Percentiles rank a stretch among this genome's conserved stretches.
These are phyloP conservation scores for Auricularia sp. DNA, from an alignment of 768 basidiomycete species.

Conservation along the genomic window DNA sequence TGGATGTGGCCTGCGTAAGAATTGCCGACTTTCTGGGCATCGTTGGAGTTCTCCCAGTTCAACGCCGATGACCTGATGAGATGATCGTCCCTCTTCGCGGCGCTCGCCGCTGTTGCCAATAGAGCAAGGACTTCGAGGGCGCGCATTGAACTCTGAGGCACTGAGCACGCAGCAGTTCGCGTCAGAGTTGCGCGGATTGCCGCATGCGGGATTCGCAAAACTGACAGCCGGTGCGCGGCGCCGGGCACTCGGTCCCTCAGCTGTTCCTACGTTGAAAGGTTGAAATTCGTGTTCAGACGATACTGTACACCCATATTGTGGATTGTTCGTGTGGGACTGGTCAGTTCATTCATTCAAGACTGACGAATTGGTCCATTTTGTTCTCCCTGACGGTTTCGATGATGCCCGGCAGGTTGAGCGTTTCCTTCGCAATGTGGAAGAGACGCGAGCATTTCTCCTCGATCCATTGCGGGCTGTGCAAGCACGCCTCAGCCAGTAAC, in stretches of 20 bases:
- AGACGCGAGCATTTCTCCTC: slow-evolving; percentile 6
- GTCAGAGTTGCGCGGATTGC: too few species aligned
- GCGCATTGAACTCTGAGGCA: too few species aligned
- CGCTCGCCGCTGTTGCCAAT: too few species aligned
- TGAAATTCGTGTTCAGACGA: too few species aligned
- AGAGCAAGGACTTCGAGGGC: too few species aligned
- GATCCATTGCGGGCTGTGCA: slow-evolving; percentile 2
- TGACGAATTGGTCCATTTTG: neutral
- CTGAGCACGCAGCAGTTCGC: too few species aligned
- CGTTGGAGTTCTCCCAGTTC: neutral
- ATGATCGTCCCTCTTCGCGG: neutral
- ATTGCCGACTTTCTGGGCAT: neutral
- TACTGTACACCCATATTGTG: too few species aligned
- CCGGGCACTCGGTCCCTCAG: too few species aligned
- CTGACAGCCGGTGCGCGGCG: too few species aligned
- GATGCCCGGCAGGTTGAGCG: neutral
- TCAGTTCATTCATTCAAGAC: neutral
- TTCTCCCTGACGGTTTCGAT: neutral
- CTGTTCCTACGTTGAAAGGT: too few species aligned
- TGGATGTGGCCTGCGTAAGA: neutral
- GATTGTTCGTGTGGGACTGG: too few species aligned
- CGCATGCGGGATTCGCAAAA: too few species aligned
- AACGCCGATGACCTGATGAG: neutral
- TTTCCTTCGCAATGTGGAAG: neutral
- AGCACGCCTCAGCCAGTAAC: neutral